Conservation (phyloP, 345 rosid genomes). For the Brassica incana region DNA sequence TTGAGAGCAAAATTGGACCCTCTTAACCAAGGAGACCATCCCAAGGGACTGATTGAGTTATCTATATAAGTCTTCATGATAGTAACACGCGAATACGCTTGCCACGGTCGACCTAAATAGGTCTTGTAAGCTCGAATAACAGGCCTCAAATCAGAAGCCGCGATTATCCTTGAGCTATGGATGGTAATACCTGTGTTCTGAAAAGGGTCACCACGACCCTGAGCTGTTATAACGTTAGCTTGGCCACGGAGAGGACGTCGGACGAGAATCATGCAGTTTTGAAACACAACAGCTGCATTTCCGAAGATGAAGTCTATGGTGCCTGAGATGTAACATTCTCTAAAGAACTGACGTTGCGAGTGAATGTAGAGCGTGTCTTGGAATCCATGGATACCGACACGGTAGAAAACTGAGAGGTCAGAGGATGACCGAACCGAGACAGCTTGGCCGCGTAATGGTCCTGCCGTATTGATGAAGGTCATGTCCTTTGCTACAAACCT, state of each 20-base stretch:
- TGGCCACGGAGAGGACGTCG: conserved; percentile 64
- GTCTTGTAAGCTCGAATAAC: conserved; percentile 47
- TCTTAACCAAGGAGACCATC: conserved; percentile 71
- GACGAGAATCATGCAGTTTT: conserved; percentile 60
- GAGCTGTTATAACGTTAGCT: conserved; percentile 72
- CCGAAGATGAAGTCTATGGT: conserved; percentile 88
- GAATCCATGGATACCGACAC: conserved; percentile 69
- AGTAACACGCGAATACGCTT: conserved; percentile 63
- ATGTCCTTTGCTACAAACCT: conserved; percentile 64
- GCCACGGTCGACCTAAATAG: conserved; percentile 81
- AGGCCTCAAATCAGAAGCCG: conserved; percentile 61
- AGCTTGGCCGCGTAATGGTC: conserved; percentile 74
- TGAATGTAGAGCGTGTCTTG: conserved; percentile 86
- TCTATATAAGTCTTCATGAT: conserved; percentile 53
- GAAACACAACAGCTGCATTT: conserved; percentile 83
- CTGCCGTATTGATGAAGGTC: conserved; percentile 72
- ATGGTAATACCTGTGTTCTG: conserved; percentile 78
- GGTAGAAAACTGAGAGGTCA: conserved; percentile 81
- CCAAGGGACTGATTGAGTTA: conserved; percentile 51
- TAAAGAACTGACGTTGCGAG: conserved; percentile 82
- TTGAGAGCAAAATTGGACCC: conserved; percentile 61
- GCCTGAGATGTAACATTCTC: conserved; percentile 75
- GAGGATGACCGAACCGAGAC: conserved; percentile 86
- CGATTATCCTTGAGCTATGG: conserved; percentile 59
- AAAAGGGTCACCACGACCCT: conserved; percentile 68